These are phyloP conservation scores for Pestalotiopsis sp. DNA, from an alignment of 2,329 filamentous ascomycete species.

Conservation along the genomic window DNA sequence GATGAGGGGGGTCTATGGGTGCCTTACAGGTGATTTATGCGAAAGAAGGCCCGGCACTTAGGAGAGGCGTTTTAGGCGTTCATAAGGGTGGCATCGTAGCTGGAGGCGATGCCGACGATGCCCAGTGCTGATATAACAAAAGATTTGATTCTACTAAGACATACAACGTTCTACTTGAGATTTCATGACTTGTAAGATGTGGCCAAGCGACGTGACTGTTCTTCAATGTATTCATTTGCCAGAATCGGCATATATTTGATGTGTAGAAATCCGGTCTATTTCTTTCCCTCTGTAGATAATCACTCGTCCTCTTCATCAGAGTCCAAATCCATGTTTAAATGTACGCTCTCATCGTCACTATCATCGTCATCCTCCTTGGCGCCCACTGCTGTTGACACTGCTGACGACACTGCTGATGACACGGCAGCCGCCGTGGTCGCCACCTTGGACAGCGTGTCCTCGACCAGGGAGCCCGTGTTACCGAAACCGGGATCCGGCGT, in stretches of 20 bases:
- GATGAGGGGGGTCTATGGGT: not conserved
- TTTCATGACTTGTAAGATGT: not conserved
- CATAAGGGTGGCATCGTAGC: not conserved
- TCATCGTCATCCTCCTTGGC: conserved; percentile 45
- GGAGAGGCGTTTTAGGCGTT: not conserved
- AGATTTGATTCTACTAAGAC: not conserved
- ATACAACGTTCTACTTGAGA: not conserved
- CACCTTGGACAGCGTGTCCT: conserved; percentile 1
- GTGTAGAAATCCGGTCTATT: not conserved
- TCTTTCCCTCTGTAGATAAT: not conserved
- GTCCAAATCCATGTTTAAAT: conserved; percentile 61
- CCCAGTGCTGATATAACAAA: not conserved
- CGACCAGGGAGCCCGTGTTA: conserved; percentile 12
- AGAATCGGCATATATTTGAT: not conserved
- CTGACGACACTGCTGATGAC: not conserved
- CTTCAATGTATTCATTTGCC: not conserved
- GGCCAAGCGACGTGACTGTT: not conserved
- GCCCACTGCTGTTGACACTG: not conserved
- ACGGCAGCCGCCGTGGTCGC: not conserved
- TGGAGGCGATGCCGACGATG: not conserved
- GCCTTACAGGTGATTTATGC: not conserved
- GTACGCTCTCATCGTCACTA: conserved; percentile 52
- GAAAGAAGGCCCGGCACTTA: not conserved
- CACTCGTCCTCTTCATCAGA: conserved; percentile 7
- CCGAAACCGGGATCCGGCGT: conserved; percentile 13